Percentiles rank a stretch among this genome's conserved stretches.
Conservation (phyloP, 306 rosid genomes). For the Alnus rubra region DNA sequence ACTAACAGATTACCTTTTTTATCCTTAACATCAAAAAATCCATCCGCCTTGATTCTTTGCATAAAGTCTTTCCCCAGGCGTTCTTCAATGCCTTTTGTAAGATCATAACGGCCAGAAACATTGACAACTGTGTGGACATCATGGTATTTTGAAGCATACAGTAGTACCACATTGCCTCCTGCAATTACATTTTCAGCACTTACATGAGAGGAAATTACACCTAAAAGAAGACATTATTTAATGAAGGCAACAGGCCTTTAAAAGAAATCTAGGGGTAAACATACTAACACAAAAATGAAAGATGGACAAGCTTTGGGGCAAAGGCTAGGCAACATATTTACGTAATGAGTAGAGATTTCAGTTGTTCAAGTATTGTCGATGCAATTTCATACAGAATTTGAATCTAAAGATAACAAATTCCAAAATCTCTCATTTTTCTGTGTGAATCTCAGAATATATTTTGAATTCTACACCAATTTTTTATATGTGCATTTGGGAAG, state of each 20-base stretch:
- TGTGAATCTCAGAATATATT: not conserved
- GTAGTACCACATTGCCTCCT: conserved; percentile 75
- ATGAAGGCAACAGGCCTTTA: not conserved
- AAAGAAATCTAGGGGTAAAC: not conserved
- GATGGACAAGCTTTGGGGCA: not conserved
- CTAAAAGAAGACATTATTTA: not conserved
- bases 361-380: not conserved
- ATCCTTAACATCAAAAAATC: conserved; percentile 57
- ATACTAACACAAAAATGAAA: not conserved
- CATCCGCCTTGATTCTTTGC: conserved; percentile 59
- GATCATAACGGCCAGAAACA: conserved; percentile 76
- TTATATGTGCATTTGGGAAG: not conserved
- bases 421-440: not conserved
- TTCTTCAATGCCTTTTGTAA: conserved; percentile 51
- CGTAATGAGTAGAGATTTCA: not conserved
- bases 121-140: conserved; percentile 58
- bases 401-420: not conserved
- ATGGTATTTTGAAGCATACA: conserved; percentile 68
- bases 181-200: conserved; percentile 18
- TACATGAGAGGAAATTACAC: not conserved
- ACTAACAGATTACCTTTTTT: conserved; percentile 45
- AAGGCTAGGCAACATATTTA: not conserved
- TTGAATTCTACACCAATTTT: not conserved
- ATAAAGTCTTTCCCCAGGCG: conserved; percentile 57
- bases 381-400: not conserved